Conservation (phyloP, 2,329 filamentous ascomycete genomes). For the Ceratocystis huliohia region DNA sequence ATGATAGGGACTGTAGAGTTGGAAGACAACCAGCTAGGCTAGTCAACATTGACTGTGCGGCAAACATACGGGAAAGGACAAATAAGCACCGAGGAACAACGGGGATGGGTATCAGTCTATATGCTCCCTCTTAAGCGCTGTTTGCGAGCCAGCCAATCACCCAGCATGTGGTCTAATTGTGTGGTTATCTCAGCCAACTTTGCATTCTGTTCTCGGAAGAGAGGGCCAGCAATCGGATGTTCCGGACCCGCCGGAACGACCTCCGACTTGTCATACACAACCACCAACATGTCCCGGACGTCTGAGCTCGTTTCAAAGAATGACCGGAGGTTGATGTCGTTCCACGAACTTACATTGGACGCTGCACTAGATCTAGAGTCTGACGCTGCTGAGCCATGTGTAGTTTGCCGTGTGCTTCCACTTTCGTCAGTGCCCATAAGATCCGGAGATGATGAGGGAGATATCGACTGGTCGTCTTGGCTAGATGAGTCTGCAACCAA, state of each 20-base stretch:
- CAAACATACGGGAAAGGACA: background rate
- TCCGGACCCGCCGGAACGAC: constrained; percentile 67
- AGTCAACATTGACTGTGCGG: background rate
- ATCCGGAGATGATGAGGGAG: constrained; percentile 53
- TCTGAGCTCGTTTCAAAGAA: constrained; percentile 76
- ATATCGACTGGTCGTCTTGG: constrained; percentile 46
- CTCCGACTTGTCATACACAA: constrained; percentile 85
- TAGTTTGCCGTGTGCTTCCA: constrained; percentile 33
- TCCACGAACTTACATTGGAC: constrained; percentile 56
- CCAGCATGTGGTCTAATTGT: constrained; percentile 78
- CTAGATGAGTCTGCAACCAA: constrained; percentile 60
- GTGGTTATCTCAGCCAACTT: constrained; percentile 76
- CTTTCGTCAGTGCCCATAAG: constrained; percentile 37
- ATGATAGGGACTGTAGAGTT: background rate
- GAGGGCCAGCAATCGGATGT: constrained; percentile 65
- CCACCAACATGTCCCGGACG: constrained; percentile 75
- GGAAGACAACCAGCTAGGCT: background rate
- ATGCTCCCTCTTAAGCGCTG: constrained; percentile 45
- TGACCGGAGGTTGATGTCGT: constrained; percentile 68
- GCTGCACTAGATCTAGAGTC: constrained; percentile 17
- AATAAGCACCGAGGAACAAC: background rate
- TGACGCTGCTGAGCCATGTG: constrained; percentile 38
- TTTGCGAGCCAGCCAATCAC: constrained; percentile 65
- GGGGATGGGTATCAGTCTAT: constrained; percentile 24
- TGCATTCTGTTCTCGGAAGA: constrained; percentile 81